phyloP scores from a whole-genome alignment of 2,329 filamentous ascomycete species.

The Alternaria gaisen region DNA sequence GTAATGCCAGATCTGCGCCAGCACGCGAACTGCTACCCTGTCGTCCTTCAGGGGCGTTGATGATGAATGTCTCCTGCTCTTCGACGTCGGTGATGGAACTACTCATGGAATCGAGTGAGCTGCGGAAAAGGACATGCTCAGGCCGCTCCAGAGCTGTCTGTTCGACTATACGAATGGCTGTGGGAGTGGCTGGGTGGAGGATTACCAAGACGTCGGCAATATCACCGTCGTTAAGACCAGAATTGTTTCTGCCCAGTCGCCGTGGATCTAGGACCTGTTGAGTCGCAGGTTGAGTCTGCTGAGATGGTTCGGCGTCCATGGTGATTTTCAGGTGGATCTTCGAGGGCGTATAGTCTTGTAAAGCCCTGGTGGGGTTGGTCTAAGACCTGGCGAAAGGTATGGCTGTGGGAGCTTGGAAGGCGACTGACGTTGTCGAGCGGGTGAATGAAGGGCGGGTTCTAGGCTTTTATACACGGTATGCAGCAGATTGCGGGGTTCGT shows the following conservation, averaged over 20 bases:
- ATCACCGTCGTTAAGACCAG: conserved; percentile 82
- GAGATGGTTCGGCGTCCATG: conserved; percentile 34
- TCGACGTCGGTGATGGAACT: conserved; percentile 49
- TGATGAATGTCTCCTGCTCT: conserved; percentile 58
- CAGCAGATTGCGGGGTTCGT: not conserved
- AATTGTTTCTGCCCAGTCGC: conserved; percentile 79
- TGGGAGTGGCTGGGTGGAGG: conserved; percentile 78
- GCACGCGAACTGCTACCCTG: conserved; percentile 29
- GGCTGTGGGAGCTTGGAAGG: not conserved
- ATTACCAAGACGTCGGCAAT: conserved; percentile 90
- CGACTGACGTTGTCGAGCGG: not conserved
- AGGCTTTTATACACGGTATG: conserved; percentile 9
- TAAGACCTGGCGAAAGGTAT: not conserved
- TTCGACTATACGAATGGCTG: conserved; percentile 75
- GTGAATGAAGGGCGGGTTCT: not conserved
- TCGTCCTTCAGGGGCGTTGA: conserved; percentile 52
- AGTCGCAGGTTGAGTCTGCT: conserved; percentile 70
- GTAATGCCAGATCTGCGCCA: conserved; percentile 74
- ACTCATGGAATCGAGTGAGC: conserved; percentile 54
- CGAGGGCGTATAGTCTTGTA: not conserved
- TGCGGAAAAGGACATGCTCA: conserved; percentile 65
- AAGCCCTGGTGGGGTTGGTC: too few species aligned
- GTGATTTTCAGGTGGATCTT: not conserved
- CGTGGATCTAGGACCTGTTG: conserved; percentile 84
- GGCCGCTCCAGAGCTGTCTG: conserved; percentile 61